Evolutionary conservation across 1,284 basidiomycete genomes (phyloP).

Genomic region (Rhizoctonia solani): DNA sequence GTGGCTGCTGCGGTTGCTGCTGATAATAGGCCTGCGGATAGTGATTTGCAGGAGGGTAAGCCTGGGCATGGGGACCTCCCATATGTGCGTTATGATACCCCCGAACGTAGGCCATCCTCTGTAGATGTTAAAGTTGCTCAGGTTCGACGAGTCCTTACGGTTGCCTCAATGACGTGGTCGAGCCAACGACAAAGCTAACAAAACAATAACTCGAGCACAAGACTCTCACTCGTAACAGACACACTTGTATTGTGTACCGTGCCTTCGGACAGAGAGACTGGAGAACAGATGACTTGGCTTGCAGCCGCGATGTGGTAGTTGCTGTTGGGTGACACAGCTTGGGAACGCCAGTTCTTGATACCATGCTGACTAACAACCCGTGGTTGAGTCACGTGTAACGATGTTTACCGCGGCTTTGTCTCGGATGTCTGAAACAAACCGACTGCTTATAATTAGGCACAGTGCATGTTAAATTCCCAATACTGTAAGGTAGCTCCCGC

Average conservation of each 20-base stretch:
- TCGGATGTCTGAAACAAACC: neutral
- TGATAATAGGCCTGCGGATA: slow-evolving; percentile 27
- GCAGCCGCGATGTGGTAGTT: slow-evolving; percentile 26
- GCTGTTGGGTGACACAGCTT: slow-evolving; percentile 16
- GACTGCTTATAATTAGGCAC: neutral
- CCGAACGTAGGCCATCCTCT: slow-evolving; percentile 28
- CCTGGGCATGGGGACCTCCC: slow-evolving; percentile 10
- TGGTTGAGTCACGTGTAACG: slow-evolving; percentile 1
- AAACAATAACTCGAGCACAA: slow-evolving; percentile 24
- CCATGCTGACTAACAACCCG: slow-evolving; percentile 18
- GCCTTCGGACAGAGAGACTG: slow-evolving; percentile 15
- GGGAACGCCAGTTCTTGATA: slow-evolving; percentile 29
- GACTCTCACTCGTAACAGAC: slow-evolving; percentile 33
- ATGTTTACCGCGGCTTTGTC: neutral
- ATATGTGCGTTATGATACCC: slow-evolving; percentile 4
- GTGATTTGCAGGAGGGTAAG: slow-evolving; percentile 18
- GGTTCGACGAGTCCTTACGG: slow-evolving; percentile 21
- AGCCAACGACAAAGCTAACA: slow-evolving; percentile 28
- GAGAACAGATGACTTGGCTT: slow-evolving; percentile 30
- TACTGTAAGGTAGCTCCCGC: neutral
- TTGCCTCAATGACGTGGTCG: slow-evolving; percentile 34
- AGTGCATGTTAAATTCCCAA: neutral
- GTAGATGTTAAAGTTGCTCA: neutral
- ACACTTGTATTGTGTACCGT: slow-evolving; percentile 24
- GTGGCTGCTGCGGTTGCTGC: slow-evolving; percentile 21